A percentile compares a stretch with the other conserved stretches of the same genome.
phyloP scores from a whole-genome alignment of 2,329 filamentous ascomycete genomes.

The Aureobasidium subglaciale region DNA sequence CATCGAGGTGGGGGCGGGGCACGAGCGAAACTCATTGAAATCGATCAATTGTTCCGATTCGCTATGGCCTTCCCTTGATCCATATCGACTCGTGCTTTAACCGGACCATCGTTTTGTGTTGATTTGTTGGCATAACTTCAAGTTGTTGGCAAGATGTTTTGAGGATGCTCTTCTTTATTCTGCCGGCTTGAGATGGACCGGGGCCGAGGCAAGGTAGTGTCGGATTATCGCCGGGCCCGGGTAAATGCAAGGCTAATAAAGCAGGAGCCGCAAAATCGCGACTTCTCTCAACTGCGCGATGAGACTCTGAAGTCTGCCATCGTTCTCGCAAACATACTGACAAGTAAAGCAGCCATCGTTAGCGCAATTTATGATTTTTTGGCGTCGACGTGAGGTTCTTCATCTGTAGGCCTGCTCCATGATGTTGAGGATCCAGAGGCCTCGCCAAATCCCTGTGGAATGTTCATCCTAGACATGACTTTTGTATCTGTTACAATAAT shows the following conservation, averaged over 20 bases:
- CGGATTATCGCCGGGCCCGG: conserved; percentile 3
- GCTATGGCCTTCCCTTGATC: conserved; percentile 1
- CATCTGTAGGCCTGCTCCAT: background rate
- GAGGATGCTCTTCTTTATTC: background rate
- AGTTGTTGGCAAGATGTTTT: background rate
- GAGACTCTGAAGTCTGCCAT: no score
- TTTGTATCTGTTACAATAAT: background rate
- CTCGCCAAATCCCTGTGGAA: background rate
- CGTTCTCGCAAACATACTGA: no score
- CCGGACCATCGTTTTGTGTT: background rate
- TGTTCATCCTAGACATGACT: background rate
- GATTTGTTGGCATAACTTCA: background rate
- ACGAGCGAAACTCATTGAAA: background rate
- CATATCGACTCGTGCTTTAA: background rate
- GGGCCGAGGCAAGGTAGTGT: background rate
- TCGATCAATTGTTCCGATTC: conserved; percentile 1
- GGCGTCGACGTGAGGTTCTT: background rate
- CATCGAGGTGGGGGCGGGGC: conserved; percentile 11
- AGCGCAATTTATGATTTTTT: no score
- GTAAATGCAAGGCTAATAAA: conserved; percentile 7
- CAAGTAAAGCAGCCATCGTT: background rate
- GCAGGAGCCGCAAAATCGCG: background rate
- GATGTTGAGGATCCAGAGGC: background rate
- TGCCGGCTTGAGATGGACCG: background rate
- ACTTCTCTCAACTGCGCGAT: background rate